These are phyloP conservation scores for Prunus campanulata DNA, from an alignment of 306 rosid genomes.

Conservation along the genomic window DNA sequence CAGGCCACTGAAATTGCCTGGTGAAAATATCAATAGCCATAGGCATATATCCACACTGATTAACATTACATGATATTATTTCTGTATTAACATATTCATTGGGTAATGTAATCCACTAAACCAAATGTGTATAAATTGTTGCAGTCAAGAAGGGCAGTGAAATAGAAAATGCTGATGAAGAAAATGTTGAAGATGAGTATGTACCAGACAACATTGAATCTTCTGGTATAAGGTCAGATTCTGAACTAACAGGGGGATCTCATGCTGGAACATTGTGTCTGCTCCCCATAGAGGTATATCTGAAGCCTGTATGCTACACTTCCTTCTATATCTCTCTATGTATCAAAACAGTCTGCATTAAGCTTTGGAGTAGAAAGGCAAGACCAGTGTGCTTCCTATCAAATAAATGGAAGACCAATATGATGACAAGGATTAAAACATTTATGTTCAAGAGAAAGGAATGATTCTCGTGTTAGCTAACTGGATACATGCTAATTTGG, in stretches of 20 bases:
- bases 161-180: not conserved
- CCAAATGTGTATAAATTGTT: not conserved
- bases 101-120: not conserved
- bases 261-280: not conserved
- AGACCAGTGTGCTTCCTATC: not conserved
- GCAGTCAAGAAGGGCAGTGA: not conserved
- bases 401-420: not conserved
- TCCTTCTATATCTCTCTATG: not conserved
- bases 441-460: not conserved
- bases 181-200: not conserved
- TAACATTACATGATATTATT: not conserved
- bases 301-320: not conserved
- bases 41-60: not conserved
- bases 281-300: slow-evolving; percentile 4
- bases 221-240: not conserved
- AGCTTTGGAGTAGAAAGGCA: not conserved
- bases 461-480: slow-evolving; percentile 1
- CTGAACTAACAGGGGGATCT: slow-evolving; percentile 2
- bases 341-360: not conserved
- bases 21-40: no score
- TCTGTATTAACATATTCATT: not conserved
- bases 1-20: not conserved
- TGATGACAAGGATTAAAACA: not conserved
- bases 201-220: not conserved
- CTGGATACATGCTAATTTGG: not conserved